Evolutionary conservation across 164 flowering plant species (phyloP), one percentile per base, ranked within the genome.

Genomic region (Vitis cinerea): DNA sequence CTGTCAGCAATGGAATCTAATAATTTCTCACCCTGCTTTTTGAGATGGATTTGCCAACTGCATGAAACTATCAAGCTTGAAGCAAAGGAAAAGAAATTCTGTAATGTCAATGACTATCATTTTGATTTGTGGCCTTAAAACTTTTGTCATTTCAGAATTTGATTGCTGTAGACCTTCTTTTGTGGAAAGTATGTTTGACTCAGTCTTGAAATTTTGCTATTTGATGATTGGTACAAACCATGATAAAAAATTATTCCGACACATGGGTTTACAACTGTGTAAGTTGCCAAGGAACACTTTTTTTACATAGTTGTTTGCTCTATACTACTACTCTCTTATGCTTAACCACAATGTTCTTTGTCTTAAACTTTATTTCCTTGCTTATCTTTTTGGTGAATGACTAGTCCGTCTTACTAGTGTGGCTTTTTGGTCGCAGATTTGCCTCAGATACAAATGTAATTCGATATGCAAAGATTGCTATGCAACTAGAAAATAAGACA

Each of bases 401-500:
- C 3, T 62, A 31, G 14, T 51, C 56, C 11, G 61, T 71, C 57
- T 30, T 30, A 51, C 3, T 17, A 9, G 65, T 37, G 9, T 56
- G 49, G 17, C 27, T 61, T 23, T 29, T 19, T 67, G 10, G 23
- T 53, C 66, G 31, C 84, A 87, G 96, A 70, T 83, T 69, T 85
- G 75, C 83, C 2, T 70, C 88, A 17, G 89, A 85, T 53, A 10
- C 81, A 30, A 69, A 1, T 59, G 44, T 87, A 53, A 30, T 75
- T 61, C 81, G 85, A 11, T 87, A 83, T 81, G 89, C 92, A 37
- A 86, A 82, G 75, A 85, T 90, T 71, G 93, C 96, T 3, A 62
- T 81, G 84, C 75, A 50, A 52, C 79, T 90, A 15, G 81, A 75
- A 15, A 79, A 83, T 54, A 88, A 90, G 80, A 86, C 85, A 5